Evolutionary conservation across 768 basidiomycete species (phyloP).

Genomic region (Agaricus bisporus): DNA sequence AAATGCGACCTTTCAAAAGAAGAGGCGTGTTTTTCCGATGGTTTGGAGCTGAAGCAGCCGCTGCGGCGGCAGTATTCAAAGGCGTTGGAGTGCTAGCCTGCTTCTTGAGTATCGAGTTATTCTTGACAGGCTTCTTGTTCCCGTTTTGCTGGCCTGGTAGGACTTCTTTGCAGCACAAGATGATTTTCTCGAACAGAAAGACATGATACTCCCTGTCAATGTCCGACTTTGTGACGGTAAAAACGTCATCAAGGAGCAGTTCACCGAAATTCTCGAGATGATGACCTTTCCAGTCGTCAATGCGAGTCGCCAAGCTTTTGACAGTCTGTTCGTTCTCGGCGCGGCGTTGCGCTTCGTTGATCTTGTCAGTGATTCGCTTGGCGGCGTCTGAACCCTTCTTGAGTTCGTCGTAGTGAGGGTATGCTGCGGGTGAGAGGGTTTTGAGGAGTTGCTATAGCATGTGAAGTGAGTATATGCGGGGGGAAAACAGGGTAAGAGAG

Average conservation of each 20-base stretch:
- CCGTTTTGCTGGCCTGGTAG: conserved; percentile 38
- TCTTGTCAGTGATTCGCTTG: conserved; percentile 89
- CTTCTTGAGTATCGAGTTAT: conserved; percentile 86
- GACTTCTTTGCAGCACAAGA: conserved; percentile 97
- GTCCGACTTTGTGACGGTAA: conserved; percentile 92
- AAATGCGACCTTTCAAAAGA: conserved; percentile 92
- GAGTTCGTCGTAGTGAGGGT: conserved; percentile 74
- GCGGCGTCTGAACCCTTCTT: conserved; percentile 79
- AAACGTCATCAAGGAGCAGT: conserved; percentile 90
- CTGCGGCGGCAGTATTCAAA: conserved; percentile 36
- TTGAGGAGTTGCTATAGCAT: conserved; percentile 63
- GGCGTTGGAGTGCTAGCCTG: conserved; percentile 44
- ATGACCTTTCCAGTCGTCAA: conserved; percentile 99
- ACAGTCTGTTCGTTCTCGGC: conserved; percentile 91
- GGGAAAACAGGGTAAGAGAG: conserved; percentile 13
- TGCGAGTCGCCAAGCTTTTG: conserved; percentile 74
- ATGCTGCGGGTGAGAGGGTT: conserved; percentile 54
- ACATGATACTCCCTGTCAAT: conserved; percentile 98
- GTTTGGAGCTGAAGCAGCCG: conserved; percentile 38
- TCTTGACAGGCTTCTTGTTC: conserved; percentile 73
- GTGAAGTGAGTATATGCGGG: conserved; percentile 10
- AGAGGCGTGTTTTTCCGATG: conserved; percentile 78
- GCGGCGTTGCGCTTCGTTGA: conserved; percentile 92
- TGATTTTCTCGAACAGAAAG: conserved; percentile 98
- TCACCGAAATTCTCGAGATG: conserved; percentile 92